A percentile compares a stretch with the other conserved stretches of the same genome.
phyloP scores from a whole-genome alignment of 2,329 filamentous ascomycete genomes.

The Thelonectria olida region DNA sequence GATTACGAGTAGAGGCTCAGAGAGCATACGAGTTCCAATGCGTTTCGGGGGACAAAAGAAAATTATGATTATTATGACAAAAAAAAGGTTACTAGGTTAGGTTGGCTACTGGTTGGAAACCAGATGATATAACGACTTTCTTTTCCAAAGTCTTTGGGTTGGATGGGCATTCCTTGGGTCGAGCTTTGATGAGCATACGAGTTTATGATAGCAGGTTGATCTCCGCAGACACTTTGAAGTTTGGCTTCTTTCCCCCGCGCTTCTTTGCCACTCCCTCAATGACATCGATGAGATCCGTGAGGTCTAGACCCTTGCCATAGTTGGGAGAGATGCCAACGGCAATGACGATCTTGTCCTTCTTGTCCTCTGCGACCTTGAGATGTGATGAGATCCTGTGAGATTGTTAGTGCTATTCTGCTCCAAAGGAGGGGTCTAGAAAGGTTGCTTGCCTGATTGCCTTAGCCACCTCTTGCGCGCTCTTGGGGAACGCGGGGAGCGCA shows the following conservation, averaged over 20 bases:
- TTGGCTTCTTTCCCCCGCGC: slow-evolving; percentile 41
- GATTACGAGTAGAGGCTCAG: slow-evolving; percentile 32
- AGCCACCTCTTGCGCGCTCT: slow-evolving; percentile 44
- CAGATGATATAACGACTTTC: slow-evolving; percentile 30
- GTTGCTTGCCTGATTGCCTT: slow-evolving; percentile 52
- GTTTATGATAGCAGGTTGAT: slow-evolving; percentile 39
- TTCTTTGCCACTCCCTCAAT: slow-evolving; percentile 48
- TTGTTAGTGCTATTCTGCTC: slow-evolving; percentile 21
- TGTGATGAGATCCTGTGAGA: slow-evolving; percentile 44
- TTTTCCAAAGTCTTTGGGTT: slow-evolving; percentile 14
- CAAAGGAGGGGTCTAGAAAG: background rate
- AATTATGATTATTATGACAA: slow-evolving; percentile 19
- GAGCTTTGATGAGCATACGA: slow-evolving; percentile 24
- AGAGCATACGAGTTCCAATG: slow-evolving; percentile 27
- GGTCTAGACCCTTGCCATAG: slow-evolving; percentile 42
- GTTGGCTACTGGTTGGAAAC: slow-evolving; percentile 24
- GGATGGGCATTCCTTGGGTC: slow-evolving; percentile 22
- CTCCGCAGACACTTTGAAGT: slow-evolving; percentile 46
- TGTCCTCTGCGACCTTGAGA: slow-evolving; percentile 42
- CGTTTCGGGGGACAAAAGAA: slow-evolving; percentile 21
- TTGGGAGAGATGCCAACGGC: slow-evolving; percentile 46
- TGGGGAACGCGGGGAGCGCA: slow-evolving; percentile 54
- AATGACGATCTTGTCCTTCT: slow-evolving; percentile 49
- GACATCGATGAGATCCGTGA: slow-evolving; percentile 45
- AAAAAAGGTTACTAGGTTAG: slow-evolving; percentile 6